Base-by-base conservation (phyloP, 1,139 yeast species). In the Eremothecium cymbalariae region DNA sequence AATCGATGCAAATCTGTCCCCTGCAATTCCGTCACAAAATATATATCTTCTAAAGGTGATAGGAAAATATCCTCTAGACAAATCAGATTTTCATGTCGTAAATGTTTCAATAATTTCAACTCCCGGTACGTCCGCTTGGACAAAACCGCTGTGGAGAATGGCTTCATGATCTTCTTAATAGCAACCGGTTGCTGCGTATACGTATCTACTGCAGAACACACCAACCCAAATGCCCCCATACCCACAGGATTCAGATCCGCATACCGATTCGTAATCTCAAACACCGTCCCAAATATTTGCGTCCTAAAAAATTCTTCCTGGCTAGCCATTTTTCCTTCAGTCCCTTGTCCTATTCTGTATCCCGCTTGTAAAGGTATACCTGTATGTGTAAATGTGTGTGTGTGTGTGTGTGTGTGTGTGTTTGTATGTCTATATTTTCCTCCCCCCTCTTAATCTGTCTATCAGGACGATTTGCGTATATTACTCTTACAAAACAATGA, bases 171-270 rank as follows among this genome's bases (percentile, higher is more conserved):
- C 64, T 90, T 90, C 61, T 90, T 90, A 43, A 90, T 94, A 28
- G 99, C 99, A 31, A 93, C 98, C 50, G 82, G 84, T 59, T 88
- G 96, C 34, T 76, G 81, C 0, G 96, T 85, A 43, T 86, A 70
- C 52, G 81, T 84, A 62, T 90, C 98, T 38, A 80, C 74, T 1
- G 98, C 99, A 5, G 96, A 85, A 61, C 99, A 90, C 31, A 90
- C 99, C 25, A 90, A 72, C 6, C 98, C 98, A 56, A 90, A 90
- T 8, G 98, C 98, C 22, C 98, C 98, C 98, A 90, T 90, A 1
- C 98, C 98, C 33, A 90, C 96, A 3, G 98, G 98, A 53, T 86
- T 90, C 44, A 90, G 70, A 55, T 90, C 95, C 14, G 86, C 75
- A 63, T 90, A 90, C 46, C 95, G 65, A 52, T 75, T 80, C 34